These are phyloP conservation scores for Talaromyces adpressus DNA, from an alignment of 495 filamentous ascomycete genomes.

Conservation along the genomic window DNA sequence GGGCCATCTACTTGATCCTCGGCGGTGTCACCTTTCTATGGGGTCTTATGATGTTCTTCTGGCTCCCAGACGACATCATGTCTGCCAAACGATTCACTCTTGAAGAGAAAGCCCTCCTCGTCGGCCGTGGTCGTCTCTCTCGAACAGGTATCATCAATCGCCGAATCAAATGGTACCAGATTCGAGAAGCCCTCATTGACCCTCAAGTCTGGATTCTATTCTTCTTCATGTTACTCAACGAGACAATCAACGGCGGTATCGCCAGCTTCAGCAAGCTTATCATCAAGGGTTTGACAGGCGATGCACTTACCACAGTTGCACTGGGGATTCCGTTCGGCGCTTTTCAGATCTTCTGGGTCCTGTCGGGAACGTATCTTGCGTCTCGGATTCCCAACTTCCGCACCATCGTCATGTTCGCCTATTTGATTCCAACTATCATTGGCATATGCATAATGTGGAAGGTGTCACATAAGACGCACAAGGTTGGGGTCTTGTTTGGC, in stretches of 20 bases:
- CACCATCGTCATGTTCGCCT: slow-evolving; percentile 29
- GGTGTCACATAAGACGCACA: slow-evolving; percentile 19
- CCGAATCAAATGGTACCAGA: slow-evolving; percentile 38
- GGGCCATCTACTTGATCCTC: slow-evolving; percentile 31
- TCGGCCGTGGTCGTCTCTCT: slow-evolving; percentile 29
- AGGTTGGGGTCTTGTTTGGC: slow-evolving; percentile 28
- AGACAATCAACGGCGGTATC: slow-evolving; percentile 31
- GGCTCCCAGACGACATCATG: slow-evolving; percentile 32
- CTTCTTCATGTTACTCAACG: slow-evolving; percentile 27
- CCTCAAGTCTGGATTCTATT: slow-evolving; percentile 34
- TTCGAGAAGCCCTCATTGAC: slow-evolving; percentile 37
- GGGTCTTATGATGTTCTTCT: slow-evolving; percentile 28
- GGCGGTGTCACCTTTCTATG: slow-evolving; percentile 30
- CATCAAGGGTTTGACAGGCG: slow-evolving; percentile 26
- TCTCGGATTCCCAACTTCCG: slow-evolving; percentile 24
- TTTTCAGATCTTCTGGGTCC: slow-evolving; percentile 30
- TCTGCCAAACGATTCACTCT: slow-evolving; percentile 29
- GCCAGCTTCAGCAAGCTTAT: slow-evolving; percentile 34
- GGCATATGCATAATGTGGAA: slow-evolving; percentile 31
- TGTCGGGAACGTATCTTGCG: slow-evolving; percentile 27
- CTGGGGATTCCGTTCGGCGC: slow-evolving; percentile 33
- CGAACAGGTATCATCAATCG: slow-evolving; percentile 35
- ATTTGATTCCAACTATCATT: slow-evolving; percentile 28
- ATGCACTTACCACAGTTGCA: slow-evolving; percentile 23
- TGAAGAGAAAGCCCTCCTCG: slow-evolving; percentile 31